Evolutionary conservation across 1,139 yeast genomes (phyloP), one percentile per base, ranked within the genome.

Genomic region (Lodderomyces pseudojiufengensis): DNA sequence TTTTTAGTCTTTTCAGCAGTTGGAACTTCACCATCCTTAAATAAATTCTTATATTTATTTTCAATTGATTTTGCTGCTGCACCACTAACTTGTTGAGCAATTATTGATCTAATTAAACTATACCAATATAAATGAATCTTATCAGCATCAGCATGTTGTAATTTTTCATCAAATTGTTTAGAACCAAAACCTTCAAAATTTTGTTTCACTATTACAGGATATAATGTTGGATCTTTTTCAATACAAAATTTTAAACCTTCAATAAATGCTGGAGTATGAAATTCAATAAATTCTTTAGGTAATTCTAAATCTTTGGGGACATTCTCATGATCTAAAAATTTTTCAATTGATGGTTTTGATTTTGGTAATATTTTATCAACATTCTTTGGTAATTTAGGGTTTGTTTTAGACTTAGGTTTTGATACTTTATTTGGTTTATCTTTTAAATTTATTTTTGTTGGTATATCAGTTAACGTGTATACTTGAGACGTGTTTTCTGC

Each of bases 31-130:
- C 48, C 68, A 14, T 25, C 34, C 9, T 61, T 57, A 38, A 67
- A 67, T 18, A 66, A 42, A 3, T 39, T 45, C 16, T 48, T 47
- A 40, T 87, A 75, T 47, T 74, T 71, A 9, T 45, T 45, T 37
- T 73, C 70, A 25, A 88, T 83, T 1, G 90, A 70, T 9, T 52
- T 59, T 0, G 96, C 96, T 0, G 96, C 94, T 1, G 78, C 72
- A 1, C 95, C 95, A 46, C 92, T 82, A 4, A 88, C 81, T 54
- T 88, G 96, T 59, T 88, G 96, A 1, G 85, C 76, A 11, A 85
- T 73, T 6, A 87, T 73, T 53, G 61, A 74, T 49, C 55, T 45
- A 0, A 70, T 48, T 30, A 70, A 50, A 24, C 64, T 48, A 31
- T 59, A 51, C 75, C 75, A 70, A 45, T 68, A 68, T 14, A 43